Base-by-base conservation (phyloP, 2,329 filamentous ascomycete species). In the Talaromyces sp. region DNA sequence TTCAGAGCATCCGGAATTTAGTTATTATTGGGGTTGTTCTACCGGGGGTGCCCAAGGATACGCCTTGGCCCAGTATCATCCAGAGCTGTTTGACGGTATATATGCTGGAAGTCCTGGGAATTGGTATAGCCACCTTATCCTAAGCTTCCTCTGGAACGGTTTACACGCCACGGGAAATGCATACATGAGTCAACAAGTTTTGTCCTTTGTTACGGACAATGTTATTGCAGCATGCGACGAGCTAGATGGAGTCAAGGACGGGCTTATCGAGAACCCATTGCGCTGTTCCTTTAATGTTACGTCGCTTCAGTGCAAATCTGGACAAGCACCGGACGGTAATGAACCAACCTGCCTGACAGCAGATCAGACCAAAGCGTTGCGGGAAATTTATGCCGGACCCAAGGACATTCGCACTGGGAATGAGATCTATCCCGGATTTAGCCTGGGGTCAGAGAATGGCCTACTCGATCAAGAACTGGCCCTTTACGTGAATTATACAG, bases 31-130 rank as follows among this genome's bases (percentile, higher is more conserved):
- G 28, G 77, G 77, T 6, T 80, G 77, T 56, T 77, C 73, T 0
- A 78, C 76, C 3, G 78, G 77, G 8, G 77, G 78, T 9, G 72
- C 73, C 7, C 77, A 80, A 67, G 78, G 75, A 0, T 77, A 75
- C 61, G 74, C 77, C 28, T 65, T 76, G n/a, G 75, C 75, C 2
- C 73, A 78, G 57, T 74, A 67, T 17, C 73, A 78, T 59, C 76
- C 77, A 0, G 65, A 72, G 1, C 67, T 79, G 5, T 80, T 80
- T 51, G 76, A 80, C 63, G 77, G 78, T 1, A 78, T 80, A 6
- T 66, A 73, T 42, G 77, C 75, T 9, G 75, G 76, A 15, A 70
- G 68, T 33, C 78, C 77, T 4, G 78, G 75, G 0, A 73, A 76
- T 53, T 77, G 71, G 71, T 77, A 75, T 55, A 71, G 70, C 0